Conservation (phyloP, 306 rosid species). For the Cucumis cinereus region DNA sequence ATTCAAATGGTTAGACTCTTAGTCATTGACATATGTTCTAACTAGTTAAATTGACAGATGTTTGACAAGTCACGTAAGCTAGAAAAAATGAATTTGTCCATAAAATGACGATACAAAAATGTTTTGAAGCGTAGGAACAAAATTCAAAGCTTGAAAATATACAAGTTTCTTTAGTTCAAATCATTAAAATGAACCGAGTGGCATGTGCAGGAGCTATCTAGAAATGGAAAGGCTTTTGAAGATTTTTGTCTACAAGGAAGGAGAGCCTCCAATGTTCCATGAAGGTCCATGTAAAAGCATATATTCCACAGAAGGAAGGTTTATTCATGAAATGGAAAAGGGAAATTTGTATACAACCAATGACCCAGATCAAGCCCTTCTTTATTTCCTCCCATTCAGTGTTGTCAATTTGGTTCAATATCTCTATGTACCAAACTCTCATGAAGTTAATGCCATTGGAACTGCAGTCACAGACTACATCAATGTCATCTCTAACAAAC, state of each 20-base stretch:
- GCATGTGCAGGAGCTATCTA: constrained; percentile 21
- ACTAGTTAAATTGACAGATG: too few relatives aligned
- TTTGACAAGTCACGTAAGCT: too few relatives aligned
- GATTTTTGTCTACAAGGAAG: constrained; percentile 29
- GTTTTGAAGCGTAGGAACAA: not conserved
- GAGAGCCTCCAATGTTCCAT: constrained; percentile 32
- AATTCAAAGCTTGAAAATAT: too few relatives aligned
- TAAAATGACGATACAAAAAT: not conserved
- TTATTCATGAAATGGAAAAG: constrained; percentile 32
- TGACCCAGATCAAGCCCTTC: constrained; percentile 25
- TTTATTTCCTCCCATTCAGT: constrained; percentile 34
- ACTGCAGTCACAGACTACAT: constrained; percentile 21
- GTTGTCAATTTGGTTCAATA: constrained; percentile 31
- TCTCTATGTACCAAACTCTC: constrained; percentile 22
- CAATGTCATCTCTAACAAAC: constrained; percentile 21
- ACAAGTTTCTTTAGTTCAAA: not conserved
- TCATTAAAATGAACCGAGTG: not conserved
- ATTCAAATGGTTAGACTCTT: too few relatives aligned
- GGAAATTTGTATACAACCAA: constrained; percentile 15
- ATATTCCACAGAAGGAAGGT: constrained; percentile 34
- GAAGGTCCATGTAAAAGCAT: constrained; percentile 39
- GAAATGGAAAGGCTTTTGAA: constrained; percentile 33
- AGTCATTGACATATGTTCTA: too few relatives aligned
- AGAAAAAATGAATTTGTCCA: too few relatives aligned
- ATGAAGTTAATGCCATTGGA: constrained; percentile 12